Percentiles rank a stretch among this genome's conserved stretches.
Conservation (phyloP, 805 yeast genomes). For the Kodamaea leandrae region DNA sequence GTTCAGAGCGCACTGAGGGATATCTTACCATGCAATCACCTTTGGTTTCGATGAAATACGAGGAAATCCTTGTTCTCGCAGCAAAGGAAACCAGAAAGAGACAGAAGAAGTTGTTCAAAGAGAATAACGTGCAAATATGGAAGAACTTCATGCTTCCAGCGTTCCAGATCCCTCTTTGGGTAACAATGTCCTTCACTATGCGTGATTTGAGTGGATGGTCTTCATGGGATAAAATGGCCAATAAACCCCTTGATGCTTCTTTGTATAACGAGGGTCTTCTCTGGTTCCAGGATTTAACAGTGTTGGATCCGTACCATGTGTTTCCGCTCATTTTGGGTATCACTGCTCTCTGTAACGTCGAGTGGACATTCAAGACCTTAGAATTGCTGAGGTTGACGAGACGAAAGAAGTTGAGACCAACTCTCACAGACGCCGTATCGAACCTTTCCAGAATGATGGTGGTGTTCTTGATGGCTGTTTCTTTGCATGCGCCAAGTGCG, state of each 20-base stretch:
- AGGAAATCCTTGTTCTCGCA: conserved; percentile 71
- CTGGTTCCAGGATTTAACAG: conserved; percentile 61
- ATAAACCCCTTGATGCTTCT: conserved; percentile 48
- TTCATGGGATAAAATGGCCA: conserved; percentile 40
- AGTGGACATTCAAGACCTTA: conserved; percentile 73
- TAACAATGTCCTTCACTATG: conserved; percentile 70
- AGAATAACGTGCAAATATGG: conserved; percentile 72
- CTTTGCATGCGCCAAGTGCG: conserved; percentile 85
- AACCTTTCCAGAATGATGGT: conserved; percentile 73
- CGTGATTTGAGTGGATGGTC: conserved; percentile 74
- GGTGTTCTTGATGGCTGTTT: conserved; percentile 75
- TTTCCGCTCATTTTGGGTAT: conserved; percentile 74
- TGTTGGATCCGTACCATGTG: conserved; percentile 57
- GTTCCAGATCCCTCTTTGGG: conserved; percentile 86
- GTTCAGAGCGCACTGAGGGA: conserved; percentile 9
- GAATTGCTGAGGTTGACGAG: conserved; percentile 46
- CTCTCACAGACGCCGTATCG: conserved; percentile 60
- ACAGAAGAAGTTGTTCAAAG: conserved; percentile 67
- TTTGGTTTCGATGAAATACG: conserved; percentile 55
- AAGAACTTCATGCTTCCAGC: conserved; percentile 73
- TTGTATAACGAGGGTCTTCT: conserved; percentile 53
- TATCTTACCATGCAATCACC: conserved; percentile 24
- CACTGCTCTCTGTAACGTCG: conserved; percentile 71
- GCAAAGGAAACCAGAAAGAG: conserved; percentile 76
- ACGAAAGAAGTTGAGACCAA: conserved; percentile 48